These are phyloP conservation scores for Microbotryomycetes sp. DNA, from an alignment of 1,284 basidiomycete species.

Conservation along the genomic window DNA sequence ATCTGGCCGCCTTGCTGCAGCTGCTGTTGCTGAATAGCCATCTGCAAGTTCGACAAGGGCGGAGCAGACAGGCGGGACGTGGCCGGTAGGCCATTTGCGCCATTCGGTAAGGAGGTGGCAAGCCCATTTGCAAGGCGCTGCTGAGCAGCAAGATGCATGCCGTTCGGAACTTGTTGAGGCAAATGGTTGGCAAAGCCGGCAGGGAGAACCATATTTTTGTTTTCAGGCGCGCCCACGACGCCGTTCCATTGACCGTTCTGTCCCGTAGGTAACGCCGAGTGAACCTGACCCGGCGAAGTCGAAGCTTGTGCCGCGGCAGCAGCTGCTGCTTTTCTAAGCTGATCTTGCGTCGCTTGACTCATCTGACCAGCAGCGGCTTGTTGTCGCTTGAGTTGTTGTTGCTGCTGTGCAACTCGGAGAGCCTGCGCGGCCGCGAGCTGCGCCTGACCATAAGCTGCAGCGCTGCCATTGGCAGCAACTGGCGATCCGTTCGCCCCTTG, in stretches of 20 bases:
- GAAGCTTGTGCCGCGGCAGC: neutral
- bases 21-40: slow-evolving; percentile 21
- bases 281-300: neutral
- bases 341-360: neutral
- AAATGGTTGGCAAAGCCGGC: neutral
- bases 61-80: slow-evolving; percentile 23
- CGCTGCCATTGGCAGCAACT: neutral
- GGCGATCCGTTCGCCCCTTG: neutral
- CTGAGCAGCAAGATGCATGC: slow-evolving; percentile 3
- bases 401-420: neutral
- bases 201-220: neutral
- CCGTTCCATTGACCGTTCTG: slow-evolving; percentile 8
- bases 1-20: neutral
- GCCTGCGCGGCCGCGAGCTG: slow-evolving; percentile 1
- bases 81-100: slow-evolving; percentile 22
- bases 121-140: slow-evolving; percentile 9
- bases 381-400: slow-evolving; percentile 2
- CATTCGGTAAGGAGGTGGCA: slow-evolving; percentile 6
- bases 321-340: neutral
- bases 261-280: neutral
- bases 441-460: neutral
- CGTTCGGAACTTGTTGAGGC: slow-evolving; percentile 2
- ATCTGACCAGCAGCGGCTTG: neutral
- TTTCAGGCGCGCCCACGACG: neutral
- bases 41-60: slow-evolving; percentile 18